Base-by-base conservation (phyloP, 257 asterid species). In the Solanum pennellii region DNA sequence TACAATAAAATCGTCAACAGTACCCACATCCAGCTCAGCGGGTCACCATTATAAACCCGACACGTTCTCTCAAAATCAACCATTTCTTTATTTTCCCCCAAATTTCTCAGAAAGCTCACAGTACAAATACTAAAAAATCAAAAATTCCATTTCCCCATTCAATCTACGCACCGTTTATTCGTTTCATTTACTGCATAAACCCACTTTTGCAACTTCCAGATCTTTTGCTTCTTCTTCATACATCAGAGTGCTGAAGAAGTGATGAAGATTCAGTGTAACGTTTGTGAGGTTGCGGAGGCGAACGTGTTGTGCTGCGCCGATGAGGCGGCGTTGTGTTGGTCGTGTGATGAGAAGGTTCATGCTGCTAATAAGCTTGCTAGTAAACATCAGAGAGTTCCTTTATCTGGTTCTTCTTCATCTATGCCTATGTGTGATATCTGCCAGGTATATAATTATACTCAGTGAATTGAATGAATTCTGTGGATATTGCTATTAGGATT, bases 211-310 rank as follows among this genome's bases (percentile, higher is more conserved):
- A 29, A 29, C 2, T 29, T 80, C 14, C 45, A 49, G 85, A 49
- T 82, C 31, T 49, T 82, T 49, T 49, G 47, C 31, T 33, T 33
- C 0, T 0, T 49, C n/a, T 23, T 18, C 21, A 14, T 49, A 29
- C 68, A 29, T 80, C 44, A 14, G 37, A 9, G 27, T 27, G 49
- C 2, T 16, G 84, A 47, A 37, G 42, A 25, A 11, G 60, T 79
- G 89, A 96, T 96, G 99, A 96, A 93, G 96, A 93, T 96, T 90
- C 98, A 96, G 95, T 96, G 99, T 89, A 96, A 91, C 93, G 94
- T 90, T 33, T 95, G 99, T 77, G 97, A 90, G 93, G 93, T 91
- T 49, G 98, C 94, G 83, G 98, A 95, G 88, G 99, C 99, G 6
- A 91, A 79, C 60, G 92, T 96, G 11, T 89, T 94, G 41, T 96